Evolutionary conservation across 2,329 filamentous ascomycete genomes (phyloP), one percentile per base, ranked within the genome.

Genomic region (Claviceps maximensis): DNA sequence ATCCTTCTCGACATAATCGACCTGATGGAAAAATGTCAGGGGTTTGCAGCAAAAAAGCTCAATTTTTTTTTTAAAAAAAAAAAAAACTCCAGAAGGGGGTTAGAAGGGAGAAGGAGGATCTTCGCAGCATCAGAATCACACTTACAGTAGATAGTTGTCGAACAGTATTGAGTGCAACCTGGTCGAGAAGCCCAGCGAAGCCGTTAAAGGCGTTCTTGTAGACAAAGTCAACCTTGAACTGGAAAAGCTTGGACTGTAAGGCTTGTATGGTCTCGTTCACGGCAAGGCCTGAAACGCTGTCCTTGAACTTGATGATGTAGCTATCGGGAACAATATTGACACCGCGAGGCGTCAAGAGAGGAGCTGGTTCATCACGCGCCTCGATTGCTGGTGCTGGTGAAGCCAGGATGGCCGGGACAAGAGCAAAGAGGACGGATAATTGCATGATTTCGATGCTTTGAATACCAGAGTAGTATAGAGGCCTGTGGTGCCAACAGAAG

Each of bases 1-100:
- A 53, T 73, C 68, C 50, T 65, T 65, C 59, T 71, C 67, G 29
- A 71, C 59, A 55, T 66, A 70, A 2, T 64, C 63, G 45, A 70
- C 65, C 58, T 61, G 33, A n/a, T n/a, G n/a, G n/a, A n/a, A n/a
- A n/a, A n/a, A n/a, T n/a, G n/a, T n/a, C 33, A 8, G 25, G 17
- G 15, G 6, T 47, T 12, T 47, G 45, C 9, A 29, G 9, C 29
- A 29, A 29, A 29, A 4, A 9, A 29, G 29, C 4, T 9, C n/a
- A n/a, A n/a, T 38, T 38, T 38, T 17, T 17, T 17, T 38, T 17
- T 38, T 38, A 21, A 4, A 1, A 9, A 41, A 41, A 44, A 44
- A 6, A 44, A 25, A 27, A 4, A 45, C n/a, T n/a, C n/a, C n/a
- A n/a, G n/a, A n/a, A n/a, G n/a, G n/a, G n/a, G n/a, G n/a, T n/a